A percentile compares a stretch with the other conserved stretches of the same genome.
Conservation (phyloP, 768 basidiomycete genomes). For the Suillus fuscotomentosus region DNA sequence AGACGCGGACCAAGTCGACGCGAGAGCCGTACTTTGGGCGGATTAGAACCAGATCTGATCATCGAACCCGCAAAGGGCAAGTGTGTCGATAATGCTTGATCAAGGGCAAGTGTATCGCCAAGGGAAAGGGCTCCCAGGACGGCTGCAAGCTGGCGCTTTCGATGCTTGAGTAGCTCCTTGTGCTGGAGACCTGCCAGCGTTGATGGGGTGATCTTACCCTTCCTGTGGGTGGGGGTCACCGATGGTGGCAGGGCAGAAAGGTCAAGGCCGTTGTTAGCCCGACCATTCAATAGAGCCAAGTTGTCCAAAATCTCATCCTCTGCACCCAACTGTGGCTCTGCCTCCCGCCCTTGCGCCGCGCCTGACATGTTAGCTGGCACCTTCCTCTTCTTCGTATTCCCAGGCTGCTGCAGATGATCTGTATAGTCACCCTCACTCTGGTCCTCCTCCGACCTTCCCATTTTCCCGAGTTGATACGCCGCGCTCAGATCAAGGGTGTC, state of each 20-base stretch:
- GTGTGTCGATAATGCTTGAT: conserved; percentile 67
- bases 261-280: conserved; percentile 25
- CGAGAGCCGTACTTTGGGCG: conserved; percentile 50
- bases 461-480: conserved; percentile 24
- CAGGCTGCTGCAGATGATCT: conserved; percentile 72
- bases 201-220: conserved; percentile 53
- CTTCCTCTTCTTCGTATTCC: conserved; percentile 87
- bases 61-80: conserved; percentile 33
- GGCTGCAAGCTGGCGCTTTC: conserved; percentile 69
- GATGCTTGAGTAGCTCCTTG: conserved; percentile 67
- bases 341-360: conserved; percentile 41
- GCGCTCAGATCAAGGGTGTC: conserved; percentile 25
- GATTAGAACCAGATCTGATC: conserved; percentile 28
- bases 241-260: conserved; percentile 18
- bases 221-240: conserved; percentile 21
- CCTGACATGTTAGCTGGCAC: conserved; percentile 64
- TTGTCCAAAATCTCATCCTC: conserved; percentile 40
- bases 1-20: conserved; percentile 51
- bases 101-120: conserved; percentile 70
- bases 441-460: conserved; percentile 46
- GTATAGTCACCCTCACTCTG: conserved; percentile 59
- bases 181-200: conserved; percentile 70
- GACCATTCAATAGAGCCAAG: conserved; percentile 21
- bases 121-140: conserved; percentile 67
- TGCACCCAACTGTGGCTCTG: conserved; percentile 39